phyloP scores from a whole-genome alignment of 352 stramenopile genomes.

The Phytopythium aichiense region DNA sequence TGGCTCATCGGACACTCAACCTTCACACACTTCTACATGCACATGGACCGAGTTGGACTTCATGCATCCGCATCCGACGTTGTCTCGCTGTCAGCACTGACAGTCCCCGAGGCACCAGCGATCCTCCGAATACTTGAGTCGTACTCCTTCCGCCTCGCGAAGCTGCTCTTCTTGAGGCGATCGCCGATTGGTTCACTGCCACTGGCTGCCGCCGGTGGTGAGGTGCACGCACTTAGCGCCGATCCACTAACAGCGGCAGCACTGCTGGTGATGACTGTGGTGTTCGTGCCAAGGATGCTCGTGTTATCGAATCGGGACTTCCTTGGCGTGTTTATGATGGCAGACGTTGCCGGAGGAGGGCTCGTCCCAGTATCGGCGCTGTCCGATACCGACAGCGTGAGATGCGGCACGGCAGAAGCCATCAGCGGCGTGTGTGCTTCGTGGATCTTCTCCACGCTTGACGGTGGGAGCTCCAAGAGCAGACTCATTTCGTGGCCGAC shows the following conservation, averaged over 20 bases:
- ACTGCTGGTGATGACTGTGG: conserved; percentile 3
- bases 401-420: conserved; percentile 5
- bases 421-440: conserved; percentile 30
- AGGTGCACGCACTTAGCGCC: neutral
- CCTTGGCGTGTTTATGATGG: conserved; percentile 46
- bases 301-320: conserved; percentile 41
- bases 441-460: conserved; percentile 39
- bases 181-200: conserved; percentile 17
- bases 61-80: conserved; percentile 2
- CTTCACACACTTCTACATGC: neutral
- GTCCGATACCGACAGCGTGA: neutral
- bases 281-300: conserved; percentile 7
- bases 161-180: conserved; percentile 71
- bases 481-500: conserved; percentile 81
- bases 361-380: neutral
- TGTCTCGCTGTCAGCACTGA: neutral
- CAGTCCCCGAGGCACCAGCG: conserved; percentile 12
- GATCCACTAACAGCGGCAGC: neutral
- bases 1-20: neutral
- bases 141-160: conserved; percentile 64
- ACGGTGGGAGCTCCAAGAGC: conserved; percentile 53
- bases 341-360: conserved; percentile 6
- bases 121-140: conserved; percentile 53
- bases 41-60: neutral
- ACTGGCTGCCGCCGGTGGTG: conserved; percentile 2